Percentiles rank a stretch among this genome's conserved stretches.
These are phyloP conservation scores for Simmondsia chinensis DNA, from an alignment of 148 eudicot genomes.

Conservation along the genomic window DNA sequence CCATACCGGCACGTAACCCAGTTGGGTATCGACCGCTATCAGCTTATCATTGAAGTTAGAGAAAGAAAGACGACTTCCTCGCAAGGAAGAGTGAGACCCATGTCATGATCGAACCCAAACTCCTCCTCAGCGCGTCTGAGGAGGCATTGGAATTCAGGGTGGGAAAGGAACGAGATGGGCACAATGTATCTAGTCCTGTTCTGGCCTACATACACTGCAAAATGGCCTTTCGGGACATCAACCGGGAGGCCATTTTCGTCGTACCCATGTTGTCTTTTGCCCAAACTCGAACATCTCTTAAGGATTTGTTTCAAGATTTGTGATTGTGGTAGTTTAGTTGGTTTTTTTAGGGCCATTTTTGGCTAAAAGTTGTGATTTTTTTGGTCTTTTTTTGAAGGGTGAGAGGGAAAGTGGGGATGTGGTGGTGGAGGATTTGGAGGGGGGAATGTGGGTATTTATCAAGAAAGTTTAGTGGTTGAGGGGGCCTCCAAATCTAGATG, in stretches of 20 bases:
- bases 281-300: conserved; percentile 71
- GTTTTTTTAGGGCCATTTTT: conserved; percentile 47
- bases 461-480: too few relatives aligned
- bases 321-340: conserved; percentile 49
- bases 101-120: conserved; percentile 75
- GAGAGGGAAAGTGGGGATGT: conserved; percentile 22
- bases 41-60: conserved; percentile 63
- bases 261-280: conserved; percentile 46
- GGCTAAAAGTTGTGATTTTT: not conserved
- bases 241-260: conserved; percentile 46
- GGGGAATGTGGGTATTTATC: too few relatives aligned
- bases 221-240: conserved; percentile 91
- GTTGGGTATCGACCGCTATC: too few relatives aligned
- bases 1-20: too few relatives aligned
- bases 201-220: conserved; percentile 74
- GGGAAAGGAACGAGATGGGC: conserved; percentile 59
- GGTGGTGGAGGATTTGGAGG: conserved; percentile 41
- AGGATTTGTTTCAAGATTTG: conserved; percentile 66
- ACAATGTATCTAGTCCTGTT: conserved; percentile 70
- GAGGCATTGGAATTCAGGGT: conserved; percentile 66
- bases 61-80: conserved; percentile 73
- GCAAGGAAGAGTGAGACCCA: conserved; percentile 86
- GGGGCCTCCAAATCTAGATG: conserved; percentile 2
- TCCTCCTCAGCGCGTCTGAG: conserved; percentile 76
- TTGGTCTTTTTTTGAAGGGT: conserved; percentile 2